phyloP scores from a whole-genome alignment of 1,284 basidiomycete genomes.

The Ganoderma lingzhi region DNA sequence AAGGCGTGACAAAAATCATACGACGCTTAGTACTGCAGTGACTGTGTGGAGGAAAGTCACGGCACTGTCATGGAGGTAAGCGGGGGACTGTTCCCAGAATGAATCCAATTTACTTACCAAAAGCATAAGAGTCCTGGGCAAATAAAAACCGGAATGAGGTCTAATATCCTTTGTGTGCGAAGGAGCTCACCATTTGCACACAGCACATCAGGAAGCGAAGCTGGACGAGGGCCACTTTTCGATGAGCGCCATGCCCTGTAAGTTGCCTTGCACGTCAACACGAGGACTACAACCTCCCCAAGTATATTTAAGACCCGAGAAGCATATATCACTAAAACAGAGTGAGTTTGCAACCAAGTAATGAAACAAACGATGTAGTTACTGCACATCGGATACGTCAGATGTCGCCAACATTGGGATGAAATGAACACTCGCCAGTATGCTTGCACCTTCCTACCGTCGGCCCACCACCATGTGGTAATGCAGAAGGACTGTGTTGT shows the following conservation, averaged over 20 bases:
- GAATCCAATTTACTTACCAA: neutral
- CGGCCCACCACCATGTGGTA: neutral
- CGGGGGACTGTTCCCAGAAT: neutral
- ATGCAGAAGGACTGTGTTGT: neutral
- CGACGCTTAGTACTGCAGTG: neutral
- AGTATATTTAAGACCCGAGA: neutral
- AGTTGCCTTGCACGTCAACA: neutral
- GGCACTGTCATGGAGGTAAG: neutral
- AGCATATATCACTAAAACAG: neutral
- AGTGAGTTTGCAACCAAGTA: neutral
- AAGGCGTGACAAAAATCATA: neutral
- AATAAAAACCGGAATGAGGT: neutral
- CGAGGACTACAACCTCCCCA: neutral
- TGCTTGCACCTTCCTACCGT: neutral
- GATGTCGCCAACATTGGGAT: neutral
- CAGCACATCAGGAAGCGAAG: neutral
- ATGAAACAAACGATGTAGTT: neutral
- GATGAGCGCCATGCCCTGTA: neutral
- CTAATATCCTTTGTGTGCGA: neutral
- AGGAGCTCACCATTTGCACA: neutral
- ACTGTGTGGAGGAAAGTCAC: neutral
- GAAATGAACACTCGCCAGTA: neutral
- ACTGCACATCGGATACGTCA: neutral
- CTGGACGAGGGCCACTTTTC: accelerated
- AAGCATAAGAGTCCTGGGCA: neutral